These are phyloP conservation scores for Porcisia hertigi DNA, from an alignment of 208 protist genomes.

Conservation along the genomic window DNA sequence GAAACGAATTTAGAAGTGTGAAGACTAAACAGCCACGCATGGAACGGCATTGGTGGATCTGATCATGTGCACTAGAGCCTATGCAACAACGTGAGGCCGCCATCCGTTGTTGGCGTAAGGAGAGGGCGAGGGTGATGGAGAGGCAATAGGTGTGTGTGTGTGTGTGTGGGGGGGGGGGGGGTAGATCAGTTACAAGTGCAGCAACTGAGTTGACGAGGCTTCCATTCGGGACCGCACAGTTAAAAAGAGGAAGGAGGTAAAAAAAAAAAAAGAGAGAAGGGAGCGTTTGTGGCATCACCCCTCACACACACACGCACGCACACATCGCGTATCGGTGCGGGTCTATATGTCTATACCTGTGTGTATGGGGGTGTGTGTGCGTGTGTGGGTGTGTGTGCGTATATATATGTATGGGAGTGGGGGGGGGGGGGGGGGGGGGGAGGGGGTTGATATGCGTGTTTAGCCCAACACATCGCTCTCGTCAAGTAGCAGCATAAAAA, in stretches of 20 bases:
- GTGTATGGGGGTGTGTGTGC: too few species aligned
- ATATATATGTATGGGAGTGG: too few species aligned
- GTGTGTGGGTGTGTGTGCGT: too few species aligned
- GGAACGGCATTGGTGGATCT: background rate
- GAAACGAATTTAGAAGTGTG: background rate
- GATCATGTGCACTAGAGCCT: background rate
- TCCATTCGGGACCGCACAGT: too few species aligned
- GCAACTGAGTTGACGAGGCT: background rate
- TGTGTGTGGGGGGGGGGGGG: too few species aligned
- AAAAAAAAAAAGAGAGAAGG: background rate
- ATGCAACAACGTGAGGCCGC: background rate
- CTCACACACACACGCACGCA: background rate
- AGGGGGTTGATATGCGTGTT: too few species aligned
- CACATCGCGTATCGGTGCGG: too few species aligned
- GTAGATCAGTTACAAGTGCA: background rate
- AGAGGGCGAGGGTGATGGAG: background rate
- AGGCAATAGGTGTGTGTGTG: too few species aligned
- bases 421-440: too few species aligned
- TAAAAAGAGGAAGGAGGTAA: background rate
- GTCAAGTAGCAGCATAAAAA: too few species aligned
- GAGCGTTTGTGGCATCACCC: background rate
- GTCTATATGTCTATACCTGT: too few species aligned
- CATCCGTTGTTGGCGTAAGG: background rate
- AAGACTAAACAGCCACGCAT: background rate
- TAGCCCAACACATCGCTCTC: too few species aligned